Evolutionary conservation across 306 rosid genomes (phyloP).

Genomic region (Albizia julibrissin): DNA sequence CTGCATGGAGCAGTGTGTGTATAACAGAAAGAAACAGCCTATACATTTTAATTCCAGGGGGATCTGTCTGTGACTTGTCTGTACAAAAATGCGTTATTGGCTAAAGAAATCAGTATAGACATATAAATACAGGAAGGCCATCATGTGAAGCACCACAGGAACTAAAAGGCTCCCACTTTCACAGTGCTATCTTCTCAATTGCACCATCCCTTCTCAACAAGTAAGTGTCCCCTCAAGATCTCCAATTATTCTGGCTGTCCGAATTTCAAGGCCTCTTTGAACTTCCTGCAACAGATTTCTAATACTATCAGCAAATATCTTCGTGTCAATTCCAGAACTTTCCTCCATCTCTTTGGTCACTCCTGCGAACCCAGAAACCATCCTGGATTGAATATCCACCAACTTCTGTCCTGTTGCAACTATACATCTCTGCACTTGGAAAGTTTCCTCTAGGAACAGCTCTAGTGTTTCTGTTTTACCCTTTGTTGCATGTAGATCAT

Average conservation of each 20-base stretch:
- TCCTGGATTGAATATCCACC: slow-evolving; percentile 51
- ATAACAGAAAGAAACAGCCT: neutral
- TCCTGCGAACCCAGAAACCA: slow-evolving; percentile 42
- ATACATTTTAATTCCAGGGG: neutral
- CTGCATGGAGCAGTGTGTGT: neutral
- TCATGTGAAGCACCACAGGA: neutral
- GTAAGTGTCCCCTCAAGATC: slow-evolving; percentile 67
- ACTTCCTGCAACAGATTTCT: slow-evolving; percentile 54
- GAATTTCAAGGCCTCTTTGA: slow-evolving; percentile 65
- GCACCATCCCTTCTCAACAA: slow-evolving; percentile 59
- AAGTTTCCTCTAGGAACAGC: slow-evolving; percentile 1
- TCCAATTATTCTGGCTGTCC: slow-evolving; percentile 62
- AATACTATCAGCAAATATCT: slow-evolving; percentile 41
- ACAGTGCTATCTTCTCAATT: slow-evolving; percentile 52
- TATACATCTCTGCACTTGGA: slow-evolving; percentile 41
- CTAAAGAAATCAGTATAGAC: neutral
- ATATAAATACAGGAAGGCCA: neutral
- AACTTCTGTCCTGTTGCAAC: slow-evolving; percentile 60
- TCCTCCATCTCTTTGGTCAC: slow-evolving; percentile 42
- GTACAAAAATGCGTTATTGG: neutral
- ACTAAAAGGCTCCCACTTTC: neutral
- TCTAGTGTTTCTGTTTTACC: slow-evolving; percentile 46
- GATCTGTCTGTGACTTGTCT: neutral
- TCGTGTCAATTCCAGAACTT: slow-evolving; percentile 45
- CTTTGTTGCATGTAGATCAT: neutral